Percentiles rank a stretch among this genome's conserved stretches.
Evolutionary conservation across 2,329 filamentous ascomycete genomes (phyloP).

Genomic region (Rasamsonia emersonii): DNA sequence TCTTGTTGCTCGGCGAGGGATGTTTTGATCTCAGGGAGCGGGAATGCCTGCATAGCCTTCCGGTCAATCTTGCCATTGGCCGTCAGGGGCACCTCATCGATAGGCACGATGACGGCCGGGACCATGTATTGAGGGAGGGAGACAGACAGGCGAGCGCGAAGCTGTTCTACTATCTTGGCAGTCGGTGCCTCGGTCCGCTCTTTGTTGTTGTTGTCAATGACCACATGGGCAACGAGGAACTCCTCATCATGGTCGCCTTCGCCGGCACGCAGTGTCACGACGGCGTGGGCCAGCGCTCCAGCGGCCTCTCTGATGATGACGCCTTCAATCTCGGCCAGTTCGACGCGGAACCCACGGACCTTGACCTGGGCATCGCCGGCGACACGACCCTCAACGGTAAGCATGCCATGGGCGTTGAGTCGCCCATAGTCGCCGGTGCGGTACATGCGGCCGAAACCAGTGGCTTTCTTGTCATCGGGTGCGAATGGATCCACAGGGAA

Average conservation of each 20-base stretch:
- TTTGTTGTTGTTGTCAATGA: no score
- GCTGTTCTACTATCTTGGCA: no score
- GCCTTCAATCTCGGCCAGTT: constrained; percentile 40
- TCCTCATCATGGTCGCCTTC: neutral
- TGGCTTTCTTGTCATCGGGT: neutral
- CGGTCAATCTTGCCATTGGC: constrained; percentile 39
- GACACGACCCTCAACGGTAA: constrained; percentile 19
- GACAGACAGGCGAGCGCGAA: no score
- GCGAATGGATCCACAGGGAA: constrained; percentile 12
- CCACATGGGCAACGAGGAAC: constrained; percentile 1
- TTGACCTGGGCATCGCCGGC: constrained; percentile 23
- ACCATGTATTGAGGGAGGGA: constrained; percentile 4
- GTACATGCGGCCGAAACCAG: constrained; percentile 15
- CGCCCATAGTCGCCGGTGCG: constrained; percentile 20
- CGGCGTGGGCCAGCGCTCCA: constrained; percentile 4
- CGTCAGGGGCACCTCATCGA: constrained; percentile 34
- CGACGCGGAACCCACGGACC: constrained; percentile 29
- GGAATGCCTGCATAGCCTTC: no score
- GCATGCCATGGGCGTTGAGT: constrained; percentile 15
- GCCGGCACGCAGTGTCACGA: neutral
- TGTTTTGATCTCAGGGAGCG: no score
- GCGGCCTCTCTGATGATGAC: constrained; percentile 18
- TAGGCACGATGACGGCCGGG: constrained; percentile 30
- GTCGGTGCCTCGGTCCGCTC: no score
- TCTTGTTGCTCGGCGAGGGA: no score